Base-by-base conservation (phyloP, 1,284 basidiomycete genomes). In the Phylloboletellus chloephorus region DNA sequence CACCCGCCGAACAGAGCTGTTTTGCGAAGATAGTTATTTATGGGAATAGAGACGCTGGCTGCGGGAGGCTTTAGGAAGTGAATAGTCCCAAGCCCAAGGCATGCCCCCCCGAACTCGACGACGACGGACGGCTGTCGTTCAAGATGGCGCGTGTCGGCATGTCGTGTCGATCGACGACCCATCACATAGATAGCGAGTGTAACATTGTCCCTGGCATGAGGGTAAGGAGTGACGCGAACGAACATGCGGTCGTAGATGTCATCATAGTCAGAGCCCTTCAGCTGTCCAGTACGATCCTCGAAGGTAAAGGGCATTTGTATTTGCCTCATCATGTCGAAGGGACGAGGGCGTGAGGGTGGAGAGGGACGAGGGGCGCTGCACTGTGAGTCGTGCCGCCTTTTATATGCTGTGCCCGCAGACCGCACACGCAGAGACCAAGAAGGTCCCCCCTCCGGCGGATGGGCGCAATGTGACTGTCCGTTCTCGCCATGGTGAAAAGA, bases 241-340 rank as follows among this genome's bases (percentile, higher is more conserved):
- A 82, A 85, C 49, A 76, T 62, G 41, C 82, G 74, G 61, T 85
- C 82, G 54, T 85, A 85, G 50, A 83, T 73, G 52, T 85, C 82
- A 54, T 85, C 79, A 50, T 77, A 83, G 64, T 84, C 80, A 0
- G 79, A 73, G 34, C 63, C 61, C 9, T 67, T 64, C 46, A 73
- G 63, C 12, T 66, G 60, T n/a, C 77, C 81, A 0, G 80, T 79
- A 36, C 81, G 75, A 65, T 85, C 82, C 60, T 85, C 82, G 38
- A 85, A 69, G 37, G 74, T 71, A 63, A 67, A 79, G 23, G 72
- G 71, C 49, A 76, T 66, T 3, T 67, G 59, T 1, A 34, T 35
- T 24, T 49, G 40, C 20, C 51, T 38, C 43, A 63, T 47, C 38
- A 46, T 55, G 35, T n/a, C 21, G 33, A 19, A 5, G 13, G 25